Percentiles rank a stretch among this genome's conserved stretches.
These are phyloP conservation scores for Epithele typhae DNA, from an alignment of 768 basidiomycete species.

Conservation along the genomic window DNA sequence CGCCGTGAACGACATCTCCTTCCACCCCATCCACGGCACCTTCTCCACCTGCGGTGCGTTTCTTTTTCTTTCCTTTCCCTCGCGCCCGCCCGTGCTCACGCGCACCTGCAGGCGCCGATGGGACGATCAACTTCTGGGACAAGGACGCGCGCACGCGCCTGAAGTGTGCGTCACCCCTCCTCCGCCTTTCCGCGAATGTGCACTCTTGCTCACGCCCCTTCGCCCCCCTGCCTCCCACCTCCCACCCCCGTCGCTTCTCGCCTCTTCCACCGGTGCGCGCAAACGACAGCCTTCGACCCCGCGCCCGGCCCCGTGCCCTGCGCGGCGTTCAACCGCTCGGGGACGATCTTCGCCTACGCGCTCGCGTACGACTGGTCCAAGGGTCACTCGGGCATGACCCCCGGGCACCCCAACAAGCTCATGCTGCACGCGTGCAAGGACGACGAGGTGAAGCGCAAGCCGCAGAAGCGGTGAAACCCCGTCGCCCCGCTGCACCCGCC, in stretches of 20 bases:
- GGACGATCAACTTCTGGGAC: conserved; percentile 92
- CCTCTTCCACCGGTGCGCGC: not conserved
- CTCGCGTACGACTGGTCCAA: conserved; percentile 94
- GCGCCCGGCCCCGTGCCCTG: conserved; percentile 73
- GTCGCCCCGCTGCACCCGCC: no score
- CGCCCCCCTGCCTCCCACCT: not conserved
- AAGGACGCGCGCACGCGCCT: conserved; percentile 88
- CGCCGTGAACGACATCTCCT: conserved; percentile 53
- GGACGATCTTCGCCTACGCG: conserved; percentile 87
- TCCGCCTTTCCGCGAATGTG: no score
- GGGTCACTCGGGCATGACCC: conserved; percentile 82
- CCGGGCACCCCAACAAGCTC: conserved; percentile 68
- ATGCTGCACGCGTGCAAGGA: conserved; percentile 85
- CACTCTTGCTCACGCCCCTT: no score
- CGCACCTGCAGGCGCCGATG: conserved; percentile 58
- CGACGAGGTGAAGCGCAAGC: conserved; percentile 75
- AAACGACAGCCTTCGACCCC: conserved; percentile 59
- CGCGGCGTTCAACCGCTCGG: conserved; percentile 82
- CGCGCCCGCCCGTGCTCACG: not conserved
- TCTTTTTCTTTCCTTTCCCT: no score
- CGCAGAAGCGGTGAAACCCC: conserved; percentile 27
- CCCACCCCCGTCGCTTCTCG: not conserved
- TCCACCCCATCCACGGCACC: conserved; percentile 51
- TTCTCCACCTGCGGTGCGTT: conserved; percentile 38
- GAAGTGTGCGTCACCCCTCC: conserved; percentile 56